Percentiles rank a stretch among this genome's conserved stretches.
Evolutionary conservation across 2,329 filamentous ascomycete species (phyloP).

Genomic region (Colletotrichum sp.): DNA sequence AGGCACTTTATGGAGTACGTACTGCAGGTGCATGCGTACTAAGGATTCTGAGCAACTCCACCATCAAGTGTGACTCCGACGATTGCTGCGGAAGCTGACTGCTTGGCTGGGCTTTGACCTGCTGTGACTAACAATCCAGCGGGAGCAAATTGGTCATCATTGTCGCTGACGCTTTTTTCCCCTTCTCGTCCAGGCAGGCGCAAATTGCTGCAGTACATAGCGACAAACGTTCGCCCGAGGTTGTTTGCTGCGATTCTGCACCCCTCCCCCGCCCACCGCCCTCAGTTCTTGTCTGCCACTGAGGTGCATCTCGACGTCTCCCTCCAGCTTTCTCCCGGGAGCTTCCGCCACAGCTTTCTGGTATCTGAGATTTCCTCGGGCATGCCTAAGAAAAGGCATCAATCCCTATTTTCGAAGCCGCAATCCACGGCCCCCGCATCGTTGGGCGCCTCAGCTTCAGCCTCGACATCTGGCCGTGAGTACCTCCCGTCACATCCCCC

Average conservation of each 20-base stretch:
- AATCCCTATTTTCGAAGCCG: conserved; percentile 62
- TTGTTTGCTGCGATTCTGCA: conserved; percentile 2
- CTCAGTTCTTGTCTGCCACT: background rate
- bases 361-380: conserved; percentile 26
- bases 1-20: background rate
- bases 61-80: background rate
- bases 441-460: conserved; percentile 21
- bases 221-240: conserved; percentile 7
- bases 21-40: background rate
- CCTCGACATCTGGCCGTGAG: conserved; percentile 17
- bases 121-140: conserved; percentile 6
- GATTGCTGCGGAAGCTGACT: background rate
- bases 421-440: conserved; percentile 51
- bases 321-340: background rate
- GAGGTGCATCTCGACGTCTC: background rate
- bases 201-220: conserved; percentile 6
- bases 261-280: background rate
- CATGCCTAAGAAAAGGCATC: conserved; percentile 70
- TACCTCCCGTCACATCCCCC: background rate
- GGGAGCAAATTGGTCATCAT: background rate
- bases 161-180: background rate
- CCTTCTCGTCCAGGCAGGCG: background rate
- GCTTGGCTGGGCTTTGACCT: background rate
- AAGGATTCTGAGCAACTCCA: background rate
- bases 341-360: background rate